Conservation (phyloP, 345 rosid species). For the Boechera stricta region DNA sequence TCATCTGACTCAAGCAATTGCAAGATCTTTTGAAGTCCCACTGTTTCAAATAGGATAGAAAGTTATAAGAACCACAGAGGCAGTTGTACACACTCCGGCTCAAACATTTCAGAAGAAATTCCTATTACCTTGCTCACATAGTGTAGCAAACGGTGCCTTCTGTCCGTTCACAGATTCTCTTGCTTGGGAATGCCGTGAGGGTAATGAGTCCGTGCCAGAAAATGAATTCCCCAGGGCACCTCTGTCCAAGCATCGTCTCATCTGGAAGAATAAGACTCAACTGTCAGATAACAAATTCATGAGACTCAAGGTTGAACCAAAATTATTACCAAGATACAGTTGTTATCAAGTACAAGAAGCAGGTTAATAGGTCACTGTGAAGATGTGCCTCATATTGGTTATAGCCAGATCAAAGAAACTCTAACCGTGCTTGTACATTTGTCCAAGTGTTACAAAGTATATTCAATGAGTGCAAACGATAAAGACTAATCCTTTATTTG, state of each 20-base stretch:
- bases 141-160: constrained; percentile 70
- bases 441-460: constrained; percentile 1
- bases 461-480: constrained; percentile 10
- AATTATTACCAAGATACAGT: constrained; percentile 10
- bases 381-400: constrained; percentile 16
- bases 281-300: constrained; percentile 15
- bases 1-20: constrained; percentile 93
- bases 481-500: constrained; percentile 20
- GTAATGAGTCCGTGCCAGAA: constrained; percentile 59
- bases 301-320: constrained; percentile 13
- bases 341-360: constrained; percentile 31
- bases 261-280: constrained; percentile 48
- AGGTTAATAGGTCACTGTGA: neutral
- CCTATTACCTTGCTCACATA: constrained; percentile 90
- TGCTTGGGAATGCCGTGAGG: constrained; percentile 61
- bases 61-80: constrained; percentile 30
- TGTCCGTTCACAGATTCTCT: constrained; percentile 67
- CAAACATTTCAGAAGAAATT: constrained; percentile 6
- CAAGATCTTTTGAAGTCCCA: constrained; percentile 87
- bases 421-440: neutral
- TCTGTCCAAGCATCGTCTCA: constrained; percentile 70
- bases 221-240: constrained; percentile 59
- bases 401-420: constrained; percentile 9
- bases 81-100: constrained; percentile 2
- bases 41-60: constrained; percentile 49